phyloP scores from a whole-genome alignment of 495 filamentous ascomycete genomes.

The Daldinia vernicosa region DNA sequence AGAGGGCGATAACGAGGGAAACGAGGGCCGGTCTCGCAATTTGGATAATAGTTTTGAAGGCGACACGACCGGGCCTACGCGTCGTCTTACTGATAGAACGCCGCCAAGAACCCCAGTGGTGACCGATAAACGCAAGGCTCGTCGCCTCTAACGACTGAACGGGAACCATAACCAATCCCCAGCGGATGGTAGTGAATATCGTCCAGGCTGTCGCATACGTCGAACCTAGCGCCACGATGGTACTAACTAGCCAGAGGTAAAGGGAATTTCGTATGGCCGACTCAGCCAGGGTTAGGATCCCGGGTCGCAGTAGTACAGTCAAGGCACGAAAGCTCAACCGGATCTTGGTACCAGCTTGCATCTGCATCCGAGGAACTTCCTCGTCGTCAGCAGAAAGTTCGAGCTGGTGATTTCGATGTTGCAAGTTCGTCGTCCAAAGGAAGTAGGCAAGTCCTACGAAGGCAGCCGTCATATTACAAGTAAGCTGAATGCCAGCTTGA shows the following conservation, averaged over 20 bases:
- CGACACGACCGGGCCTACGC: conserved; percentile 50
- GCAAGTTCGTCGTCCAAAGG: conserved; percentile 52
- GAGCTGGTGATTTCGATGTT: conserved; percentile 1
- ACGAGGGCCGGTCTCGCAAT: conserved; percentile 65
- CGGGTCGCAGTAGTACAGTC: conserved; percentile 62
- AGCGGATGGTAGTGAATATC: conserved; percentile 80
- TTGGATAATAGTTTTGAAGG: conserved; percentile 48
- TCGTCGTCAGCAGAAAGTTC: background rate
- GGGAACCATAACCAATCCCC: conserved; percentile 81
- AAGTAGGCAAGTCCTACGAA: conserved; percentile 69
- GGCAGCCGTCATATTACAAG: conserved; percentile 67
- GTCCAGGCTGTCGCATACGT: conserved; percentile 79
- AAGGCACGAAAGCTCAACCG: conserved; percentile 57
- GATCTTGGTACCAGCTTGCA: conserved; percentile 18
- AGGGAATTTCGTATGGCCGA: conserved; percentile 73
- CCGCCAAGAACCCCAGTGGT: conserved; percentile 71
- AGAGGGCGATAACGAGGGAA: conserved; percentile 60
- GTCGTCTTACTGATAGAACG: conserved; percentile 48
- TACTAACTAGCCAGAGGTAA: conserved; percentile 76
- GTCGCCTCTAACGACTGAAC: conserved; percentile 74
- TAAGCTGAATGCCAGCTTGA: conserved; percentile 70
- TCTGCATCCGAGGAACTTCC: background rate
- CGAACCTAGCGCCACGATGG: conserved; percentile 67
- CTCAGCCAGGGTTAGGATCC: conserved; percentile 67
- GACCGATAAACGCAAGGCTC: conserved; percentile 71